Base-by-base conservation (phyloP, 192 early-diverging fungal species). In the Backusella psychrophila region DNA sequence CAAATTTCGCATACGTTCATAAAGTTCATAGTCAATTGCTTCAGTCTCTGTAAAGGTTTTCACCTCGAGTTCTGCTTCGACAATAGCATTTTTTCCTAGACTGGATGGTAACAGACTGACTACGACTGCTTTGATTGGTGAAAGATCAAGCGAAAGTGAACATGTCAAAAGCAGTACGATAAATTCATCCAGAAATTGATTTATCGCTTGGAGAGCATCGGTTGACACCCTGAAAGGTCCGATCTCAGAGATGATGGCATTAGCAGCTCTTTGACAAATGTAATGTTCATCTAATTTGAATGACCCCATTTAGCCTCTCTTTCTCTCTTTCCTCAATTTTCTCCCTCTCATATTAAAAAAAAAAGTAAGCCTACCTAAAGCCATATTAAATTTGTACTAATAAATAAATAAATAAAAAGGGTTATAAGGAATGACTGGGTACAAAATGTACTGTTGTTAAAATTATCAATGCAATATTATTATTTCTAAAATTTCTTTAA, bases 251-350 rank as follows among this genome's bases (percentile, higher is more conserved):
- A 90, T 78, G 80, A 90, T 90, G 73, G 89, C 87, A 77, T 87
- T 90, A 3, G 89, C 89, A 56, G 87, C 86, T 74, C 86, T 83
- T 83, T 89, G 83, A 69, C 86, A 87, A 65, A 89, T 87, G 73
- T 89, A 89, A 66, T 82, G 86, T 73, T 82, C 84, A 80, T 88
- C 87, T 71, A 42, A 21, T 44, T 44, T 29, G 23, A 46, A 46
- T 23, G 56, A 3, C 23, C 23, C 12, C 21, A 59, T 59, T 59
- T 59, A 59, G 23, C 23, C 26, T 26, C 29, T 59, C 11, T 26
- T 11, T 8, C 26, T 59, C n/a, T 53, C 2, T 56, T 49, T 49
- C 8, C 38, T 38, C 8, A 38, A 6, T 38, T 38, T 7, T 2
- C 38, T 15, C 42, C 12, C 41, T 15, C 14, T 15, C 42, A 4